A percentile compares a stretch with the other conserved stretches of the same genome.
Evolutionary conservation across 371 early-diverging fungal genomes (phyloP).

Genomic region (Umbelopsis sp.): DNA sequence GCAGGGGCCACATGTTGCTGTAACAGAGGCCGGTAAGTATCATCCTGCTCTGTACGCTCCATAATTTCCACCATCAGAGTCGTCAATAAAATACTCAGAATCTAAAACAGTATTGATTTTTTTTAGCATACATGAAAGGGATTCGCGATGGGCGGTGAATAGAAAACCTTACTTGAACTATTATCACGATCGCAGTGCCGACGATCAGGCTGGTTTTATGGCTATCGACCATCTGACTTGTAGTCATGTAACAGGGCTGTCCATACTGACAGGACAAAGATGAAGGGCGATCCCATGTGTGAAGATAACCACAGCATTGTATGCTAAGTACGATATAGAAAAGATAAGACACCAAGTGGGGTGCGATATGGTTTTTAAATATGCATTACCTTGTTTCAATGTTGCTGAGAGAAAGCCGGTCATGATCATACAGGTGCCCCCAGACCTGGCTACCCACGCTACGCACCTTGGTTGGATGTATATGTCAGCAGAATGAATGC

Average conservation of each 20-base stretch:
- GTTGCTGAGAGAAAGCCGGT: background rate
- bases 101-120: background rate
- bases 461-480: background rate
- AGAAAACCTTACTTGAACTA: background rate
- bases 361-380: too few species aligned
- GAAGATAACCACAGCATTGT: background rate
- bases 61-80: background rate
- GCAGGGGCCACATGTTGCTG: background rate
- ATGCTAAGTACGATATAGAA: background rate
- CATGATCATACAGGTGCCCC: background rate
- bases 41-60: background rate
- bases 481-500: background rate
- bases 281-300: background rate
- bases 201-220: background rate
- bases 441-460: background rate
- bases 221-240: background rate
- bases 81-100: background rate
- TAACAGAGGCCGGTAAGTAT: background rate
- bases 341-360: too few species aligned
- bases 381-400: background rate
- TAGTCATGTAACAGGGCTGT: background rate
- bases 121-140: background rate
- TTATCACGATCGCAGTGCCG: background rate
- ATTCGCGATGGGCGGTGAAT: background rate
- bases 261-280: background rate